Evolutionary conservation across 345 rosid genomes (phyloP).

Genomic region (Eucalyptus victrix): DNA sequence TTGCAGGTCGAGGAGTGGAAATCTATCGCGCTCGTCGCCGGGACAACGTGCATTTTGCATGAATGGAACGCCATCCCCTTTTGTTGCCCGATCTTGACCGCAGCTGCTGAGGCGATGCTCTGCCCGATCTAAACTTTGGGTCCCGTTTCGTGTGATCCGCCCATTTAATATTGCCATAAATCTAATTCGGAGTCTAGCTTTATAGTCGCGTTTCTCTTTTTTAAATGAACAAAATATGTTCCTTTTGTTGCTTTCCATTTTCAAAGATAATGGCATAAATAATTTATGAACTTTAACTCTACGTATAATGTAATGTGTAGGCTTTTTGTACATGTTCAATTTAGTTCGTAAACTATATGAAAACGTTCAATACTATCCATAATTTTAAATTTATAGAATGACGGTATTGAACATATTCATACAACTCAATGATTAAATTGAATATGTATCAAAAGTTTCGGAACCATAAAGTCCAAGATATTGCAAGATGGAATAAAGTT

Average conservation of each 20-base stretch:
- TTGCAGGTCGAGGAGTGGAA: background rate
- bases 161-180: background rate
- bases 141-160: background rate
- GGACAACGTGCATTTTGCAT: background rate
- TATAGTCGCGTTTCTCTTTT: background rate
- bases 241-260: background rate
- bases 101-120: background rate
- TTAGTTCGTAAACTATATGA: fast-evolving
- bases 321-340: no score
- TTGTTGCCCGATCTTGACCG: background rate
- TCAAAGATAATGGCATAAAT: no score
- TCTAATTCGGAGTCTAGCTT: background rate
- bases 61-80: background rate
- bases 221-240: background rate
- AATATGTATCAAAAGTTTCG: no score
- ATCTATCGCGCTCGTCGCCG: background rate
- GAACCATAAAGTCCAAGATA: background rate
- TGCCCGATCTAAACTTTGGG: background rate
- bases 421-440: no score
- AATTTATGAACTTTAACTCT: fast-evolving
- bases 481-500: background rate
- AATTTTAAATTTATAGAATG: background rate
- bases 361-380: no score
- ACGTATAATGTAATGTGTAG: fast-evolving
- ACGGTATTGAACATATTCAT: fast-evolving